Evolutionary conservation across 352 stramenopile species (phyloP), one percentile per base, ranked within the genome.

Genomic region (Globisporangium paddicum): DNA sequence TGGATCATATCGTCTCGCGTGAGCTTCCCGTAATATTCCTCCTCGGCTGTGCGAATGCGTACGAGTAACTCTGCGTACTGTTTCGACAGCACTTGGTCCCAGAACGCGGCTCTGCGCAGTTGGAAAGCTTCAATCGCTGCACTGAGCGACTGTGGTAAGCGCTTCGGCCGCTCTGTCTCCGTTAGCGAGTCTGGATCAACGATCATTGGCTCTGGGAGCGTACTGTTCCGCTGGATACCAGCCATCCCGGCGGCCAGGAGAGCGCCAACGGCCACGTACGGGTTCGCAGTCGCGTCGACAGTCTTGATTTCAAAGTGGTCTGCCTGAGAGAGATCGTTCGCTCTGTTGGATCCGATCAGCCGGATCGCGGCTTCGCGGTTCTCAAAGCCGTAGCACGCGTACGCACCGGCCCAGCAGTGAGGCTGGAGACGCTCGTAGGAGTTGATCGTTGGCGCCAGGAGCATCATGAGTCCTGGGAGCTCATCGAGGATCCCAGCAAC

Each of bases 381-480:
- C 50, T 75, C 68, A 50, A 65, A 75, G 19, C 68, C 68, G 47
- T 69, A 69, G 68, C 68, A 75, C n/a, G 60, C 56, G 42, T 59
- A 67, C 21, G 68, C 64, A 0, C 68, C 64, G 0, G 68, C 68
- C 68, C 68, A 75, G 50, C 68, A 72, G 5, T 63, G 23, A 21
- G 68, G 68, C 48, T 69, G 64, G 11, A 75, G 49, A 0, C 68
- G 57, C 5, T 69, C 64, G 55, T 69, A 75, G 11, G 66, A 72
- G 45, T 67, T 72, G 30, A 62, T 44, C 0, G 66, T 62, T 41
- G 66, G 61, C 13, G 64, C 60, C 26, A 75, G 26, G 37, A 75
- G 60, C 51, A 71, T 60, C n/a, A 49, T 35, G 40, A 71, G 65
- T 13, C 23, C n/a, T 5, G 67, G 67, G 5, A 72, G 51, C 21